A percentile compares a stretch with the other conserved stretches of the same genome.
phyloP scores from a whole-genome alignment of 139 green algal genomes.

The Chlorella sp. region DNA sequence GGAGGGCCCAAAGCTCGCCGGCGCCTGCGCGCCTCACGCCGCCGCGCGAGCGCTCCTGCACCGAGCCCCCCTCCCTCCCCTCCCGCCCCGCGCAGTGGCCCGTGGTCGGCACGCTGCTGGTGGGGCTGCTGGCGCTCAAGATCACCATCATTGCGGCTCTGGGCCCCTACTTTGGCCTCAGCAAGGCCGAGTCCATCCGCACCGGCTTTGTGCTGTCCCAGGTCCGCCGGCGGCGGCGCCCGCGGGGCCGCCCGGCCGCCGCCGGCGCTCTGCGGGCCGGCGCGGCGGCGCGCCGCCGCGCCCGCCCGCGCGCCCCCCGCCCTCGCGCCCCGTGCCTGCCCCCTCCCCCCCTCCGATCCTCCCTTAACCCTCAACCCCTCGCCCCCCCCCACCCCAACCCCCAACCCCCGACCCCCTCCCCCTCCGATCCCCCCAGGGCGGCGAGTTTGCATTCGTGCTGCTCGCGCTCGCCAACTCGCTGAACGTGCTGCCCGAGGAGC shows the following conservation, averaged over 20 bases:
- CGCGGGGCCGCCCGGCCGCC: no score
- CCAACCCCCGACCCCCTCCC: neutral
- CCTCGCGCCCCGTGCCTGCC: no score
- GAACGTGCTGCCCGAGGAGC: slow-evolving; percentile 76
- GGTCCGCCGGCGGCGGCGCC: neutral
- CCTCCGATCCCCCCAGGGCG: slow-evolving; percentile 70
- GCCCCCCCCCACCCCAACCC: no score
- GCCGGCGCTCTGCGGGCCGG: no score
- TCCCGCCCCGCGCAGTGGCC: slow-evolving; percentile 50
- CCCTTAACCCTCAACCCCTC: no score
- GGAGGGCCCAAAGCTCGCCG: no score
- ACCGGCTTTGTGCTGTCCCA: slow-evolving; percentile 84
- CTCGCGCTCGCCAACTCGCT: slow-evolving; percentile 84
- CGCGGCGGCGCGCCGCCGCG: neutral
- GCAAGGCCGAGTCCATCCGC: slow-evolving; percentile 70
- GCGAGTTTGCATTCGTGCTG: slow-evolving; percentile 98
- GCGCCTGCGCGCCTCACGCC: neutral
- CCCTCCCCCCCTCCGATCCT: no score
- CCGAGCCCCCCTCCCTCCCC: neutral
- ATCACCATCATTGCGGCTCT: slow-evolving; percentile 76
- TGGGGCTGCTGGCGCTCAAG: slow-evolving; percentile 87
- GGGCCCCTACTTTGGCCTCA: slow-evolving; percentile 79
- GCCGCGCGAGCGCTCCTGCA: neutral
- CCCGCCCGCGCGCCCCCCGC: neutral
- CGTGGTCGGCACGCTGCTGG: slow-evolving; percentile 69